phyloP scores from a whole-genome alignment of 2,329 filamentous ascomycete species.

The Xylariaceae sp. region DNA sequence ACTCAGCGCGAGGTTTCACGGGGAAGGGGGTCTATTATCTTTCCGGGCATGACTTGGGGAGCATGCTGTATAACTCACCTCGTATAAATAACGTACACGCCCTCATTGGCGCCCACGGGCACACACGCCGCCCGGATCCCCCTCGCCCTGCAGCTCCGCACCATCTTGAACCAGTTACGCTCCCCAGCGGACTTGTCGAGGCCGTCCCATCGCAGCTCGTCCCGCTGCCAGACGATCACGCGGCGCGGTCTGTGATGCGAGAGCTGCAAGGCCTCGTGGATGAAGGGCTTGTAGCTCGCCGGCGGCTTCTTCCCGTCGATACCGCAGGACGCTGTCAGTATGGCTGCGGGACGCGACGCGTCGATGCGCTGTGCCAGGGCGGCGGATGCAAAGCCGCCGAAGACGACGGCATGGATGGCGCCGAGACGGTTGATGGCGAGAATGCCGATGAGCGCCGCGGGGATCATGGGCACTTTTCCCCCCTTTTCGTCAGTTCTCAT shows the following conservation, averaged over 20 bases:
- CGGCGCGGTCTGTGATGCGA: constrained; percentile 66
- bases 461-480: constrained; percentile 82
- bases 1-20: not conserved
- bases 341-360: constrained; percentile 65
- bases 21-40: too few relatives aligned
- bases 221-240: constrained; percentile 78
- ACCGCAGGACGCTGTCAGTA: constrained; percentile 87
- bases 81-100: constrained; percentile 79
- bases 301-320: constrained; percentile 82
- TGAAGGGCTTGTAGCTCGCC: constrained; percentile 68
- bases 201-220: constrained; percentile 68
- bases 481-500: constrained; percentile 9
- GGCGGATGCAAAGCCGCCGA: constrained; percentile 80
- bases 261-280: constrained; percentile 65
- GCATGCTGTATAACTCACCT: constrained; percentile 9
- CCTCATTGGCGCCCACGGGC: constrained; percentile 70
- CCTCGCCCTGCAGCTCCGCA: constrained; percentile 63
- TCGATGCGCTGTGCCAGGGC: constrained; percentile 87
- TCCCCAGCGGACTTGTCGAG: constrained; percentile 63
- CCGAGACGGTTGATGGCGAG: constrained; percentile 76
- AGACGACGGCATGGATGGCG: constrained; percentile 86
- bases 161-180: constrained; percentile 72
- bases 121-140: constrained; percentile 68
- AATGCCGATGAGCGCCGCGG: constrained; percentile 78
- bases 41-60: too few relatives aligned